Conservation (phyloP, 2,329 filamentous ascomycete species). For the Camillea tinctor region DNA sequence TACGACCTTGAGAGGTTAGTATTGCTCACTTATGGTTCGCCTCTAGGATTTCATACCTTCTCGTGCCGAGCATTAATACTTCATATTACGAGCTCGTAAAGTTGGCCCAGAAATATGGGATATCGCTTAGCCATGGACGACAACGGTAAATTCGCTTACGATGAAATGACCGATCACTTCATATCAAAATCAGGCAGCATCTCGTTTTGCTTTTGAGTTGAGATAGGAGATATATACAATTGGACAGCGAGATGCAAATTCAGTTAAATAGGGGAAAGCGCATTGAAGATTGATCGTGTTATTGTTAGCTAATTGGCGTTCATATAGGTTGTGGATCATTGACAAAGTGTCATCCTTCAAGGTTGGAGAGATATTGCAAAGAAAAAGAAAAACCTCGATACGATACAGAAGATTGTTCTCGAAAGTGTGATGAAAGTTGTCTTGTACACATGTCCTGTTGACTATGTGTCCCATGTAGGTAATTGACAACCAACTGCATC, state of each 20-base stretch:
- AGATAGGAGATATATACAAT: background rate
- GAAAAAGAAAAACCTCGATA: background rate
- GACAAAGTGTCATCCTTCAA: too few species aligned
- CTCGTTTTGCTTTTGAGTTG: background rate
- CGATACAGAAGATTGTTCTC: background rate
- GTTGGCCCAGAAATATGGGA: background rate
- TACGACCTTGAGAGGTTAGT: background rate
- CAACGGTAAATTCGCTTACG: background rate
- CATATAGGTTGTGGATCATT: background rate
- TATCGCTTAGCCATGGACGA: background rate
- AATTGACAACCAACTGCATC: background rate
- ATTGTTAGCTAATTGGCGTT: background rate
- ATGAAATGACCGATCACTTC: background rate
- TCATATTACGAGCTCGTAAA: background rate
- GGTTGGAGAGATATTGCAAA: background rate
- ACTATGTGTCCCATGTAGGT: background rate
- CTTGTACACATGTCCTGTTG: background rate
- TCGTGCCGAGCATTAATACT: background rate
- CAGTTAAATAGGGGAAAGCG: background rate
- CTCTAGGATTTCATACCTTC: background rate
- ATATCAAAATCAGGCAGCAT: background rate
- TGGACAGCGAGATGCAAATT: background rate
- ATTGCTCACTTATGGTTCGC: background rate
- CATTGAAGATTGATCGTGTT: background rate
- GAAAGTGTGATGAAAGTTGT: background rate